Evolutionary conservation across 2,329 filamentous ascomycete species (phyloP), one percentile per base, ranked within the genome.

Genomic region (Exophiala xenobiotica): DNA sequence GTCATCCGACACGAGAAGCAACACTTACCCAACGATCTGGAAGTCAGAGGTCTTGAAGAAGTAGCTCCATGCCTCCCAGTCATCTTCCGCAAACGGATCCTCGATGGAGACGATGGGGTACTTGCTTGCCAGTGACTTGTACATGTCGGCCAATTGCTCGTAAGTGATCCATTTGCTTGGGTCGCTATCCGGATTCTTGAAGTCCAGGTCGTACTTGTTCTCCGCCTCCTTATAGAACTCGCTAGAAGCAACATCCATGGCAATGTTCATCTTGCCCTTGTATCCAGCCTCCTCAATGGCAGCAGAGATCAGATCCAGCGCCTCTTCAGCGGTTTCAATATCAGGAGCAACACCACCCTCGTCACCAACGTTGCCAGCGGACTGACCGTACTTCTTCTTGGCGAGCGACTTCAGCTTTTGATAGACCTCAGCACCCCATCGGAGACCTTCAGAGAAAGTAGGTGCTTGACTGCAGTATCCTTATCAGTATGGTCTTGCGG

Each of bases 41-140:
- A 95, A 91, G 76, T 96, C 86, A 70, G 90, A 90, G 67, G 89
- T 93, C 88, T 96, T 96, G 87, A 87, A 96, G 87, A 97, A 99
- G 86, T 97, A 96, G 85, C 89, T 95, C 93, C 93, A 99, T 58
- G 93, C 93, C 84, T 97, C 92, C 93, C 93, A 99, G 82, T 99
- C 93, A 69, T 97, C 93, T 84, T 99, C 93, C 61, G 90, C 92
- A 78, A 99, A 99, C 71, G 93, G 93, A 74, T 99, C 93, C 80
- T 99, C 93, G 67, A 99, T 97, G 75, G 84, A 89, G 78, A 97
- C 90, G 69, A 99, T 99, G 68, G 93, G 92, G 81, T 99, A 99
- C 80, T 96, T 96, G 82, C 85, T 82, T 71, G 82, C 81, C 57
- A 99, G 85, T 40, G 85, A 79, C 73, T 88, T 83, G 86, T 99